Evolutionary conservation across 2,329 filamentous ascomycete species (phyloP), one percentile per base, ranked within the genome.

Genomic region (Calonectria crousiana): DNA sequence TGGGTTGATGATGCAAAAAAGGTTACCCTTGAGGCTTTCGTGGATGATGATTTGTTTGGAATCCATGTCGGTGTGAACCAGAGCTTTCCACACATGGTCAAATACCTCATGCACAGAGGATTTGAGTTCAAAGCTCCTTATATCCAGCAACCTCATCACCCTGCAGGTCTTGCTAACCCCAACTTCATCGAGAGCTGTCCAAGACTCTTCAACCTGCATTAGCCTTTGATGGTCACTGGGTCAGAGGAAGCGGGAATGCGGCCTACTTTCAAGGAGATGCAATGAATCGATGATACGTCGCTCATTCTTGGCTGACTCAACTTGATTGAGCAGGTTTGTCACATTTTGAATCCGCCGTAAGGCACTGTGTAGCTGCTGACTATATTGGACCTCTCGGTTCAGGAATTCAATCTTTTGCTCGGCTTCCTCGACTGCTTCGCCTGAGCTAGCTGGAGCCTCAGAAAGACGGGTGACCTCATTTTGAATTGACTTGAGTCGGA

Each of bases 381-480:
- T 92, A 81, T 93, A 93, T 75, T 88, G 86, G 20, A 90, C 85
- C 81, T 93, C 92, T 30, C 87, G 87, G 34, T 86, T 85, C 2
- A 93, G 84, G 75, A 93, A 92, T n/a, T 86, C 85, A 13, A 88
- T 87, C 78, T 88, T 90, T 28, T 88, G 86, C 68, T 90, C 88
- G 11, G 89, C 89, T 62, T 91, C 87, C 36, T 88, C 82, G 47
- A 90, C 87, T 2, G 87, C 84, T 76, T 90, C 86, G 4, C 90
- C 91, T 0, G 89, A 89, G 1, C 88, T 84, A 65, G 87, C 87
- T 1, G 90, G 90, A 2, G 88, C 91, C 81, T 96, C 93, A 67
- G 95, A 93, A 80, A 95, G 91, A 56, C 92, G 90, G 6, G 96
- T 90, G 73, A 98, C 97, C 72, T 95, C 92, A 80, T 93, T 93